Evolutionary conservation across 1,284 basidiomycete species (phyloP).

Genomic region (Trametes pubescens): DNA sequence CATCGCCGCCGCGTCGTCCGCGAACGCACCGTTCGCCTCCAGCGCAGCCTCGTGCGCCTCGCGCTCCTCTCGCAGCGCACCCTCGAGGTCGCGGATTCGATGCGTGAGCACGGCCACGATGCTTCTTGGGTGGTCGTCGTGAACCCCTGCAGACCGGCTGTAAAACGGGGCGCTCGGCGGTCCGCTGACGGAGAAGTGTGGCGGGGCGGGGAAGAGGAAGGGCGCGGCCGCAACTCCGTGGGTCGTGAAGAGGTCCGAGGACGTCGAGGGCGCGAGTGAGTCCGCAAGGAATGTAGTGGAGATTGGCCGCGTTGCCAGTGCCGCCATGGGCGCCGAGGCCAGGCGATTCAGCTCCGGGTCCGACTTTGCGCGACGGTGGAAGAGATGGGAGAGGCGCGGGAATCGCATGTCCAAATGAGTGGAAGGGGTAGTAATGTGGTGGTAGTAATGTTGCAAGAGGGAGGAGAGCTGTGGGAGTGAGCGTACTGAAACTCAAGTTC

Average conservation of each 20-base stretch:
- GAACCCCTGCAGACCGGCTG: neutral
- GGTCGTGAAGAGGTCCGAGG: conserved; percentile 26
- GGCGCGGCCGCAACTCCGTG: conserved; percentile 20
- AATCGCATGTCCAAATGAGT: conserved; percentile 42
- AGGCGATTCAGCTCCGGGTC: conserved; percentile 41
- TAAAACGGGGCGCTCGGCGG: conserved; percentile 2
- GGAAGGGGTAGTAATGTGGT: conserved; percentile 15
- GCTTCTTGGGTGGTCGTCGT: conserved; percentile 20
- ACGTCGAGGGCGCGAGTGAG: conserved; percentile 14
- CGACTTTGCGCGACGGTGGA: conserved; percentile 48
- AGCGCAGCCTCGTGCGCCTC: conserved; percentile 25
- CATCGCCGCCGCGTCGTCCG: conserved; percentile 24
- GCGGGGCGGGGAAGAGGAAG: conserved; percentile 7
- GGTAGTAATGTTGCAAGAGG: conserved; percentile 17
- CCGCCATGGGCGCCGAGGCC: conserved; percentile 26
- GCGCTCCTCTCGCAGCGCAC: conserved; percentile 30
- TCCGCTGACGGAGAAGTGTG: neutral
- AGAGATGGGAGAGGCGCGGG: conserved; percentile 43
- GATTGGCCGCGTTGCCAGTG: conserved; percentile 32
- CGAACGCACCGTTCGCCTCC: conserved; percentile 22
- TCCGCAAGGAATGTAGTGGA: conserved; percentile 37
- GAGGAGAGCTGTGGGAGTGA: neutral
- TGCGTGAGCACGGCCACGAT: conserved; percentile 33
- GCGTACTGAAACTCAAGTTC: neutral
- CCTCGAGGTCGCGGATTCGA: conserved; percentile 36